These are phyloP conservation scores for Huntiella moniliformis DNA, from an alignment of 2,329 filamentous ascomycete species.

Conservation along the genomic window DNA sequence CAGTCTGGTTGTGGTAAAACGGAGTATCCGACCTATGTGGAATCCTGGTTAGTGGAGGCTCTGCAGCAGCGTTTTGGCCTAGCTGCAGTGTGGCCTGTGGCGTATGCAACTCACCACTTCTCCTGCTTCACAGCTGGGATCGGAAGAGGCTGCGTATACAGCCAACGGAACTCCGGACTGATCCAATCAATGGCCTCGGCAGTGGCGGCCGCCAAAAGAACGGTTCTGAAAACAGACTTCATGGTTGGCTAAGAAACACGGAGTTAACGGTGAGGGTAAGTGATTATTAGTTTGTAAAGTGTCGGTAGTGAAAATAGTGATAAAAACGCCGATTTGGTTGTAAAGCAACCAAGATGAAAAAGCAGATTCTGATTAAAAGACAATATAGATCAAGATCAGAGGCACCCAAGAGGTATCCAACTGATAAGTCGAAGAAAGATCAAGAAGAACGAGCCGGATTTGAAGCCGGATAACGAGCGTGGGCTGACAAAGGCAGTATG, in stretches of 20 bases:
- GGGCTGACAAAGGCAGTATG: not conserved
- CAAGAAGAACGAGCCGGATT: not conserved
- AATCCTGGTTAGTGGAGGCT: too few species aligned
- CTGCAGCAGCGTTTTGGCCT: too few species aligned
- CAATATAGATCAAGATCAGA: not conserved
- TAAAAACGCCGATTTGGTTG: not conserved
- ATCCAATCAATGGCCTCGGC: constrained; percentile 11
- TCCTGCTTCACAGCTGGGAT: constrained; percentile 25
- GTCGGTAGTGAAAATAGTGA: not conserved
- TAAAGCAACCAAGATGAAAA: not conserved
- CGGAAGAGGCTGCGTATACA: constrained; percentile 20
- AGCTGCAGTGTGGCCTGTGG: not conserved
- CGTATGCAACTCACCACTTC: constrained; percentile 18
- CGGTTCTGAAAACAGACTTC: constrained; percentile 3
- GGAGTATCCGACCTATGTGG: constrained; percentile 13
- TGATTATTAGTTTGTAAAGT: not conserved
- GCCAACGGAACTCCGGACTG: constrained; percentile 11
- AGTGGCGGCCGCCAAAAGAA: constrained; percentile 1
- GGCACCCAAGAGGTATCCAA: not conserved
- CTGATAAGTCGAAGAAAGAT: not conserved
- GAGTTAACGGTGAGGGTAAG: not conserved
- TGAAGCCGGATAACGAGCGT: too few species aligned
- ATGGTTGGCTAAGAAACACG: not conserved
- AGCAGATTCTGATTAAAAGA: not conserved
- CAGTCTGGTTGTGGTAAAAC: constrained; percentile 20